Base-by-base conservation (phyloP, 352 stramenopile genomes). In the Phytophthora lateralis region DNA sequence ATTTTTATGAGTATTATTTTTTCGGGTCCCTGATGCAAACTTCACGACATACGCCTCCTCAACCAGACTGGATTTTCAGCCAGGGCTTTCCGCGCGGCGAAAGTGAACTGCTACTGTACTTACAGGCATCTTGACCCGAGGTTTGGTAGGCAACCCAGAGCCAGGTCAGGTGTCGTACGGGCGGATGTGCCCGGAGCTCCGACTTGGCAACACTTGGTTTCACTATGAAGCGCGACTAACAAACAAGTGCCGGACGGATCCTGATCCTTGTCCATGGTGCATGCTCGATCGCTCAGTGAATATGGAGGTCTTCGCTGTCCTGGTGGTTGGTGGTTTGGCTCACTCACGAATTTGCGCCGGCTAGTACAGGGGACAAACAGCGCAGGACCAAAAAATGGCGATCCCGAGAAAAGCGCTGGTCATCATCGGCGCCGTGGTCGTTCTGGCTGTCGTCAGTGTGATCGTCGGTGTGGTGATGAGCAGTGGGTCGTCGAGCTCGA, bases 401-500 rank as follows among this genome's bases (percentile, higher is more conserved):
- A 32, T 63, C 12, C 46, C 55, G 2, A 56, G 51, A 35, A 74
- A 74, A 21, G 60, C 71, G 34, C 30, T 71, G 30, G 60, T 74
- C 24, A 63, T 83, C n/a, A 60, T 78, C 37, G 73, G 26, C 42
- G 68, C 75, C 17, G 60, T 85, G 60, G 50, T 80, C 20, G 63
- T 75, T 55, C 62, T 77, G 0, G 76, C 76, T 5, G 64, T 78
- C 27, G 29, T 83, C 46, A 65, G 68, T 41, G 74, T 78, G 10
- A 61, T 78, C 47, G 29, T 81, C 30, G 73, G 55, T 10, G 52
- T 82, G 21, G 60, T 83, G 44, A 54, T 75, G 34, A 63, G 39
- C 27, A 66, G 44, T 18, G 42, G 63, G 7, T 50, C 42, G 1
- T 63, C 60, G 4, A 59, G 52, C 48, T 73, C 65, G n/a, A 20